Base-by-base conservation (phyloP, 1,284 basidiomycete genomes). In the Mrakiaceae sp. region DNA sequence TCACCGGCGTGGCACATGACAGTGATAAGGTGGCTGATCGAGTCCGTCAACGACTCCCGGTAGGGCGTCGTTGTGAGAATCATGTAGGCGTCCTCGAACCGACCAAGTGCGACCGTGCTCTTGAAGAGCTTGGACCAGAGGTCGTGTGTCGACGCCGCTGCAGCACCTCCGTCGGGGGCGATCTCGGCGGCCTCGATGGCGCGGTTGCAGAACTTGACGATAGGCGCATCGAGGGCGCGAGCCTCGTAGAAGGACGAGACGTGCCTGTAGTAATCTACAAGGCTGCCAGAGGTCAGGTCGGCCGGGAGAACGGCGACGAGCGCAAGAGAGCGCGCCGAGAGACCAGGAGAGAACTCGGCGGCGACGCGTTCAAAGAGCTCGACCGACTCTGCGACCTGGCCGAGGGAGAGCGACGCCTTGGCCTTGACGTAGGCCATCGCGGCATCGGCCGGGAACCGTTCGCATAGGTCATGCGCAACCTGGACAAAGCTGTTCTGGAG, bases 1-100 rank as follows among this genome's bases (percentile, higher is more conserved):
- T 88, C 84, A 70, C 87, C 83, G 60, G 87, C 84, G 74, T 98
- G 92, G 75, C 95, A 98, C 88, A 98, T 97, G 69, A 84, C 84
- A 70, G 92, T 87, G 65, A 92, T 85, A 60, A 97, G 79, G 64
- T 87, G 85, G 60, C 84, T 83, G 44, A 61, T 60, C 54, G 63
- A 52, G 10, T 27, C 52, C 49, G 16, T 53, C 48, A 56, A 93
- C 91, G 88, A 78, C 72, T 83, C 83, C 67, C 85, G 81, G 70
- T 85, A 85, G 6, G 90, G 89, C 5, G 82, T 82, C 48, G 83
- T 79, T 70, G 89, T 83, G 70, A 95, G 77, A 5, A 84, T 80
- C 58, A 84, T 81, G 77, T 95, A 95, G 0, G 93, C 92, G 70
- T 91, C 86, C 70, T 93, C 88, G 75, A 87, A 95, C 68, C 82